Evolutionary conservation across 2,329 filamentous ascomycete genomes (phyloP), one percentile per base, ranked within the genome.

Genomic region (Cladosporium sp.): DNA sequence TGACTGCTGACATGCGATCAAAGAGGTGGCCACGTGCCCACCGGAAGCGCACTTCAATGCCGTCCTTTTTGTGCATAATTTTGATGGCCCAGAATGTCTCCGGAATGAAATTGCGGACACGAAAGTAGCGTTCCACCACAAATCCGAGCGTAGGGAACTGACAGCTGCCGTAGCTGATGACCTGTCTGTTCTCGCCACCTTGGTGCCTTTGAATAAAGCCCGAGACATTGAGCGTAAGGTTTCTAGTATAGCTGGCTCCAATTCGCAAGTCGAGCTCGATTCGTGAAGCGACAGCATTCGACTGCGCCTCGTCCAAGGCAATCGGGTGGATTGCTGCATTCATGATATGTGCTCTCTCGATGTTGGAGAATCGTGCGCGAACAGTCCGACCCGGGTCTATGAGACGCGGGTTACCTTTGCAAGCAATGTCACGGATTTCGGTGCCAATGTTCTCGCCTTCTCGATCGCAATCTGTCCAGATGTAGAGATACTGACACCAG

Each of bases 391-490:
- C 75, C 10, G 74, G 68, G n/a, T 74, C 64, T 8, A 39, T 66
- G 49, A 99, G 88, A 1, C 82, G 82, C 11, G 84, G 78, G 69
- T 97, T 98, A 11, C 86, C 89, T 73, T 88, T 88, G 56, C 84
- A 82, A 5, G 95, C 95, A 66, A 94, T 89, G 61, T 91, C 86
- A 53, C 92, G 89, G 67, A 99, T 94, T 77, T 99, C 94, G 46
- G 90, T 85, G 7, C 95, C 95, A 70, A 99, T 99, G 75, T 98
- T 91, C 77, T 99, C 95, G 39, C 95, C 95, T 83, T 99, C 95
- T 64, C 93, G 88, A 82, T 99, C 95, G 78, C 95, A 98, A 84
- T 99, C 95, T 0, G 95, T 99, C 95, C 95, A 99, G 72, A 99
- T 97, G 77, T 96, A 94, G 34, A 99, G 83, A 14, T 89, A 87